phyloP scores from a whole-genome alignment of 2,329 filamentous ascomycete species.

The Aspergillus fumigatus region DNA sequence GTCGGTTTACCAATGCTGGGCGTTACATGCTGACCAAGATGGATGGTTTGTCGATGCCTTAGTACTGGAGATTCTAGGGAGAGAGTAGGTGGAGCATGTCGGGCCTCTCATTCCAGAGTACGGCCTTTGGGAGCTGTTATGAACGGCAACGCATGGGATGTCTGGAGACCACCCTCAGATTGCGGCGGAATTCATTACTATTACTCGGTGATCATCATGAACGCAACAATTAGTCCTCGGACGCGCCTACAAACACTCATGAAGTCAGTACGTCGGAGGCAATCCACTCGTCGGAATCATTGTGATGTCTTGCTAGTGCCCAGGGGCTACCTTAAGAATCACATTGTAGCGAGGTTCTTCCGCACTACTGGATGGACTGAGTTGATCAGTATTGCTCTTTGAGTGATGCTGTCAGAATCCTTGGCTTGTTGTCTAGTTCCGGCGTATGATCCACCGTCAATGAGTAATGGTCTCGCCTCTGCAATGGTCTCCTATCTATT shows the following conservation, averaged over 20 bases:
- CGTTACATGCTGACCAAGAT: conserved; percentile 58
- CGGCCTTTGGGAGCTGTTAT: conserved; percentile 47
- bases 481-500: conserved; percentile 10
- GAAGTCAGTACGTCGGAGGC: conserved; percentile 17
- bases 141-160: conserved; percentile 14
- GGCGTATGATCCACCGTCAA: conserved; percentile 21
- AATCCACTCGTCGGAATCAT: conserved; percentile 58
- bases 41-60: conserved; percentile 50
- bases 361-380: conserved; percentile 39
- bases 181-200: conserved; percentile 13
- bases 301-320: conserved; percentile 19
- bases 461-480: conserved; percentile 14
- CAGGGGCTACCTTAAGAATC: conserved; percentile 24
- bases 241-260: conserved; percentile 45
- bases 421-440: conserved; percentile 39
- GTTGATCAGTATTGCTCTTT: conserved; percentile 25
- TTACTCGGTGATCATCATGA: conserved; percentile 24
- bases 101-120: conserved; percentile 44
- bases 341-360: conserved; percentile 53
- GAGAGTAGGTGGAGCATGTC: conserved; percentile 50
- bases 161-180: background rate
- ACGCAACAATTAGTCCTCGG: conserved; percentile 27
- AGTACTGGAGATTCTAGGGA: conserved; percentile 37
- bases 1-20: conserved; percentile 53
- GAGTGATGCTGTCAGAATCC: conserved; percentile 21